These are phyloP conservation scores for Meyerozyma athensensis DNA, from an alignment of 1,139 yeast species.

Conservation along the genomic window DNA sequence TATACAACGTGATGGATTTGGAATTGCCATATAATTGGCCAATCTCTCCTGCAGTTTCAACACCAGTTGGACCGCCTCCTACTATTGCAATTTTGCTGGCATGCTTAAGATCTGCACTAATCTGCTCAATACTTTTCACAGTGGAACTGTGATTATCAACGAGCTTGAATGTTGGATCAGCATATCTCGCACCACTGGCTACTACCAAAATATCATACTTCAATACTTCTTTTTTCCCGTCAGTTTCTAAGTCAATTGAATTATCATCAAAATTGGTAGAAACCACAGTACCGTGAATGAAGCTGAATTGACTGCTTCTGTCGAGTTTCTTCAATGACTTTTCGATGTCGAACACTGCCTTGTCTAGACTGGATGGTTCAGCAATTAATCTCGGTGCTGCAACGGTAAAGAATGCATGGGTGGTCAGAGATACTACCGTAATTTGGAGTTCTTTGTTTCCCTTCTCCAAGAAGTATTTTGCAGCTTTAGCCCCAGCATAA, in stretches of 20 bases:
- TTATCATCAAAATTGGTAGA: constrained; percentile 17
- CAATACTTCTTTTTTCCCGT: constrained; percentile 8
- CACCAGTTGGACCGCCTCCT: constrained; percentile 43
- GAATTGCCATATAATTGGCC: constrained; percentile 16
- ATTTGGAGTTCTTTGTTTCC: constrained; percentile 4
- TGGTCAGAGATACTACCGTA: constrained; percentile 16
- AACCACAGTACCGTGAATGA: constrained; percentile 11
- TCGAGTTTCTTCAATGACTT: constrained; percentile 14
- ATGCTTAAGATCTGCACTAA: constrained; percentile 13
- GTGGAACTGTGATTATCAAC: constrained; percentile 14
- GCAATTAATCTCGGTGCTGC: constrained; percentile 30
- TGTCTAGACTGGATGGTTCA: constrained; percentile 18
- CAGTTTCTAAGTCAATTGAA: constrained; percentile 9
- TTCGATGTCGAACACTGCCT: constrained; percentile 18
- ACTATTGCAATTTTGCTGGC: constrained; percentile 27
- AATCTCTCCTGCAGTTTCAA: constrained; percentile 35
- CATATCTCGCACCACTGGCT: constrained; percentile 28
- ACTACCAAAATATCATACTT: constrained; percentile 28
- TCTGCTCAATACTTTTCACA: constrained; percentile 13
- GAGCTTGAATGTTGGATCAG: constrained; percentile 23
- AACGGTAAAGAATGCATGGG: constrained; percentile 17
- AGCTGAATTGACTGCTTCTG: constrained; percentile 13
- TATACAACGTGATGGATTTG: constrained; percentile 22
- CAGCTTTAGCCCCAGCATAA: constrained; percentile 26
- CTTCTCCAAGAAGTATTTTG: constrained; percentile 13